phyloP scores from a whole-genome alignment of 2,329 filamentous ascomycete genomes.

The Fusarium pseudograminearum region DNA sequence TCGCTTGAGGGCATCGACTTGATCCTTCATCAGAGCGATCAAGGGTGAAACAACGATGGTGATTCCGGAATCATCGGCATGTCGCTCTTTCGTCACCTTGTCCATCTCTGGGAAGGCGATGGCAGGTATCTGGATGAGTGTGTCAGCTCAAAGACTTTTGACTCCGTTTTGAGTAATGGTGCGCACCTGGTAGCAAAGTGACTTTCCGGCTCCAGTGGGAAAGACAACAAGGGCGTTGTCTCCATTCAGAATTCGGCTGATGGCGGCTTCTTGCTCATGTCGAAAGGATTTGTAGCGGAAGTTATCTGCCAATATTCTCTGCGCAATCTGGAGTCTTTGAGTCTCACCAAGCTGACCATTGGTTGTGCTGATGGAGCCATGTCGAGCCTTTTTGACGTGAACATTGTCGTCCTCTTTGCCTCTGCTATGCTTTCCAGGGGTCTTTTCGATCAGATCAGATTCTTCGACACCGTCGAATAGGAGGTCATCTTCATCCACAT shows the following conservation, averaged over 20 bases:
- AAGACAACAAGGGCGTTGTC: slow-evolving; percentile 60
- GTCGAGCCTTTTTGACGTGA: slow-evolving; percentile 30
- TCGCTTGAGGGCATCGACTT: slow-evolving; percentile 65
- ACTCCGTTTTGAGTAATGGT: background rate
- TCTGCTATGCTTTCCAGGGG: slow-evolving; percentile 22
- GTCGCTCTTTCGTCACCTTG: slow-evolving; percentile 42
- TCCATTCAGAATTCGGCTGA: slow-evolving; percentile 53
- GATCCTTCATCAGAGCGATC: slow-evolving; percentile 71
- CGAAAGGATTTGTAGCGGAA: slow-evolving; percentile 58
- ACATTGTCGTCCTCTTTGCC: slow-evolving; percentile 1
- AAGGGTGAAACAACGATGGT: slow-evolving; percentile 68
- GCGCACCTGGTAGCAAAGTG: slow-evolving; percentile 60
- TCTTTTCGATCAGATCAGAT: slow-evolving; percentile 23
- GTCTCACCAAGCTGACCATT: slow-evolving; percentile 1
- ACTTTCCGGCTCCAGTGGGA: slow-evolving; percentile 64
- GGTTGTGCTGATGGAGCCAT: background rate
- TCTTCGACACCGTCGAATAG: slow-evolving; percentile 37
- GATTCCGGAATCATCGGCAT: slow-evolving; percentile 57
- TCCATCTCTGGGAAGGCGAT: slow-evolving; percentile 62
- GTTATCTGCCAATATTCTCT: slow-evolving; percentile 51
- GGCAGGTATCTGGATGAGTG: slow-evolving; percentile 55
- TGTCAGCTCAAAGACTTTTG: background rate
- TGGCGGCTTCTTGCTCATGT: slow-evolving; percentile 60
- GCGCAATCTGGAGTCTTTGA: slow-evolving; percentile 33
- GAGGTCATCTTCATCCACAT: slow-evolving; percentile 40